Percentiles rank a stretch among this genome's conserved stretches.
Conservation (phyloP, 108 stramenopile species). For the Fistulifera pelliculosa region DNA sequence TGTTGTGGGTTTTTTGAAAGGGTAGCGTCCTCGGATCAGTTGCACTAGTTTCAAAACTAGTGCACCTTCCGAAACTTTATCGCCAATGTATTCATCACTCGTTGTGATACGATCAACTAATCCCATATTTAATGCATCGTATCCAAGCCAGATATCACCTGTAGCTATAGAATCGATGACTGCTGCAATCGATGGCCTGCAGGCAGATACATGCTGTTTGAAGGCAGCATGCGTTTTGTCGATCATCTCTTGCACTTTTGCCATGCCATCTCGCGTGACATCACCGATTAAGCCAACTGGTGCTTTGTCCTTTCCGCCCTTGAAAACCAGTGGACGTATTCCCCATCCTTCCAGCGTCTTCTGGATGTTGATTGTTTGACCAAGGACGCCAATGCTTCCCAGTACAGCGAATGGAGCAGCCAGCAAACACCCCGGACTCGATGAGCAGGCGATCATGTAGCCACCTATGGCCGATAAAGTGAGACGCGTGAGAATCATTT, state of each 20-base stretch:
- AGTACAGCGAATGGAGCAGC: slow-evolving; percentile 78
- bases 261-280: slow-evolving; percentile 57
- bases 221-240: slow-evolving; percentile 71
- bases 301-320: slow-evolving; percentile 70
- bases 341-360: slow-evolving; percentile 54
- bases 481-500: too few species aligned
- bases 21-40: slow-evolving; percentile 21
- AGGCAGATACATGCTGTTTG: slow-evolving; percentile 48
- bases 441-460: slow-evolving; percentile 76
- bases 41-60: slow-evolving; percentile 57
- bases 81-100: slow-evolving; percentile 58
- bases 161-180: slow-evolving; percentile 56
- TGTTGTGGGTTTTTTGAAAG: slow-evolving; percentile 4
- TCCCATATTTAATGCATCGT: slow-evolving; percentile 51
- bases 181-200: slow-evolving; percentile 39
- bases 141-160: slow-evolving; percentile 68
- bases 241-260: slow-evolving; percentile 55
- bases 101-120: slow-evolving; percentile 71
- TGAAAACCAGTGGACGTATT: slow-evolving; percentile 54
- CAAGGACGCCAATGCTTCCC: slow-evolving; percentile 73
- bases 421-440: slow-evolving; percentile 53
- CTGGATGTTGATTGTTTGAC: slow-evolving; percentile 58
- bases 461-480: slow-evolving; percentile 50
- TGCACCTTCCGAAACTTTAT: slow-evolving; percentile 39
- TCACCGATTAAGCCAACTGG: slow-evolving; percentile 70